Conservation (phyloP, 2,329 filamentous ascomycete species). For the Zymoseptoria crescenta region DNA sequence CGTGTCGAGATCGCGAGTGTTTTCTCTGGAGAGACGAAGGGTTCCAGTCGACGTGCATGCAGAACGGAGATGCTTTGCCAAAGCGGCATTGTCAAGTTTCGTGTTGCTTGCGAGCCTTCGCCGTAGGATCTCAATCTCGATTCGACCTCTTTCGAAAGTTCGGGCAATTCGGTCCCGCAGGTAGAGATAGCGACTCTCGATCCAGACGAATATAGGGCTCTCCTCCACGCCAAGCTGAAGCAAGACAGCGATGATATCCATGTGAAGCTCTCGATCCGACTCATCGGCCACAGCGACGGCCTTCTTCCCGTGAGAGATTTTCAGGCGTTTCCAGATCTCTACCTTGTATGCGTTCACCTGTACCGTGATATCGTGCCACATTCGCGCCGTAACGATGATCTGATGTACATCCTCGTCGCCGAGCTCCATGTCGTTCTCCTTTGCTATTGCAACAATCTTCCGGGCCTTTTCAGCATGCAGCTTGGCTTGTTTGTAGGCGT, state of each 20-base stretch:
- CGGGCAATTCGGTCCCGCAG: conserved; percentile 76
- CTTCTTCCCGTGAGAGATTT: conserved; percentile 22
- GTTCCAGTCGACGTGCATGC: conserved; percentile 40
- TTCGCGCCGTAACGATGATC: conserved; percentile 77
- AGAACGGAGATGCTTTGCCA: conserved; percentile 69
- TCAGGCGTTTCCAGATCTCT: conserved; percentile 75
- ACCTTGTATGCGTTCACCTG: conserved; percentile 83
- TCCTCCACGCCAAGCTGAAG: conserved; percentile 92
- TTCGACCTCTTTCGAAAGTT: conserved; percentile 74
- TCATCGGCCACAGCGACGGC: conserved; percentile 26
- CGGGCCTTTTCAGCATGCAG: conserved; percentile 73
- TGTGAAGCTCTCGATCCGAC: conserved; percentile 64
- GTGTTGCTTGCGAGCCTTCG: conserved; percentile 68
- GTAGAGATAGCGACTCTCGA: conserved; percentile 80
- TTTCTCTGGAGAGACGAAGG: conserved; percentile 18
- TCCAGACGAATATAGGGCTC: conserved; percentile 95
- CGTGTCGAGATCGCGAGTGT: conserved; percentile 61
- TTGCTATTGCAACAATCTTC: conserved; percentile 53
- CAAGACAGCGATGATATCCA: conserved; percentile 81
- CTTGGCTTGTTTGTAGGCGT: conserved; percentile 78
- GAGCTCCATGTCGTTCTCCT: conserved; percentile 46
- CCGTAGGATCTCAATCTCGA: conserved; percentile 86
- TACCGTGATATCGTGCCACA: conserved; percentile 90
- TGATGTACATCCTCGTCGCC: conserved; percentile 76
- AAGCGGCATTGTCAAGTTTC: conserved; percentile 58